These are phyloP conservation scores for Lunasporangiospora selenospora DNA, from an alignment of 192 early-diverging fungal genomes.

Conservation along the genomic window DNA sequence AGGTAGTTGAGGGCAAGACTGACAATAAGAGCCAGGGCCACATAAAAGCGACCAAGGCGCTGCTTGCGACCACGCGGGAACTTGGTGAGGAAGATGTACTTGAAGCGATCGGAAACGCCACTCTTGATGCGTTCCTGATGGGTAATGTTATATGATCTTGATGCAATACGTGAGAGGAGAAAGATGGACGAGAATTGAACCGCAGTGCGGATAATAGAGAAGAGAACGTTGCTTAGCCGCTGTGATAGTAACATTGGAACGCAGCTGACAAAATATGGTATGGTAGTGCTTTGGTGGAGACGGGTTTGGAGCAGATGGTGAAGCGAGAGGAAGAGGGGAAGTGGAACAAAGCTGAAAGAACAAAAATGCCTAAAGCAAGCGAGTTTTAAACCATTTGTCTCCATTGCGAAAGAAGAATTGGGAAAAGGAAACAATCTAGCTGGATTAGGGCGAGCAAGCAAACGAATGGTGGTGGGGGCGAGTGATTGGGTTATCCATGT, in stretches of 20 bases:
- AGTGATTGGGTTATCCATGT: too few relatives aligned
- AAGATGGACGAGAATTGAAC: not conserved
- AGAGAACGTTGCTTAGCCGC: not conserved
- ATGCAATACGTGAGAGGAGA: constrained; percentile 2
- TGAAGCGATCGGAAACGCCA: not conserved
- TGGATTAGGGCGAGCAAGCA: too few relatives aligned
- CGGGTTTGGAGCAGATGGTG: too few relatives aligned
- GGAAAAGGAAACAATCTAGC: too few relatives aligned
- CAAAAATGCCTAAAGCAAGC: too few relatives aligned
- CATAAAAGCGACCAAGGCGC: not conserved
- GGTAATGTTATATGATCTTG: not conserved
- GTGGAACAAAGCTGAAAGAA: too few relatives aligned
- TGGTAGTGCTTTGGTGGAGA: too few relatives aligned
- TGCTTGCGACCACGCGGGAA: not conserved
- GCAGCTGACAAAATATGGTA: too few relatives aligned
- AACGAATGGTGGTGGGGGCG: too few relatives aligned
- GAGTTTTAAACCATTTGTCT: too few relatives aligned
- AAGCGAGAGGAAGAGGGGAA: too few relatives aligned
- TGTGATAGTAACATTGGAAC: not conserved
- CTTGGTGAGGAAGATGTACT: constrained; percentile 1
- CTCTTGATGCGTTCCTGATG: constrained; percentile 5
- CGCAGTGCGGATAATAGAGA: not conserved
- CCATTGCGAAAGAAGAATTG: too few relatives aligned
- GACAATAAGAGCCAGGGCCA: not conserved
- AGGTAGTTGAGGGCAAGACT: not conserved